phyloP scores from a whole-genome alignment of 331 rosid genomes.

The Saraca asoca region DNA sequence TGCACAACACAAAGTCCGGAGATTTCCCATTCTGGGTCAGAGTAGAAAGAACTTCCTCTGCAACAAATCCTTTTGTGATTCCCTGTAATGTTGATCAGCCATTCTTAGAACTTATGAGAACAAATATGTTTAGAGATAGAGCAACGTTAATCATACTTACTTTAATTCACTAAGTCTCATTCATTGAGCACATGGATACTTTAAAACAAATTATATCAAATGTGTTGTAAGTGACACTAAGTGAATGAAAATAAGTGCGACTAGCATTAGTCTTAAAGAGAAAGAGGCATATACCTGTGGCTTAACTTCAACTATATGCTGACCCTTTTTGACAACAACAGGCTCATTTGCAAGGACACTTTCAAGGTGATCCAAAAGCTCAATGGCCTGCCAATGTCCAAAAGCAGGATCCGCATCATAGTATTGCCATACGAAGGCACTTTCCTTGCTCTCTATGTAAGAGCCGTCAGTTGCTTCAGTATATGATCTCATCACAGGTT shows the following conservation, averaged over 20 bases:
- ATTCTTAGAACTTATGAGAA: slow-evolving; percentile 28
- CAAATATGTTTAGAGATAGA: not conserved
- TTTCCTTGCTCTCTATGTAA: slow-evolving; percentile 73
- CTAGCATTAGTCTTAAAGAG: not conserved
- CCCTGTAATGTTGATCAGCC: slow-evolving; percentile 53
- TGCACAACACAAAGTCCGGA: slow-evolving; percentile 76
- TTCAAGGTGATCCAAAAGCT: slow-evolving; percentile 70
- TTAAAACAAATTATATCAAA: too few species aligned
- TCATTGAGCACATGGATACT: too few species aligned
- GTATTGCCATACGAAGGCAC: slow-evolving; percentile 89
- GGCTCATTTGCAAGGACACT: slow-evolving; percentile 77
- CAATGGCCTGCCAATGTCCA: slow-evolving; percentile 76
- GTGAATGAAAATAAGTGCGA: too few species aligned
- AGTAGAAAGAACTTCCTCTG: slow-evolving; percentile 63
- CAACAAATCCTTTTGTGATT: slow-evolving; percentile 71
- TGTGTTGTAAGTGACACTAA: too few species aligned
- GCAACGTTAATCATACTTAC: too few species aligned
- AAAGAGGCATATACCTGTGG: slow-evolving; percentile 56
- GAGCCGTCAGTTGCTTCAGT: slow-evolving; percentile 77
- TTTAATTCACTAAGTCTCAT: too few species aligned
- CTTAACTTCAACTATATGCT: slow-evolving; percentile 76
- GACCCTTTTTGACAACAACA: slow-evolving; percentile 70
- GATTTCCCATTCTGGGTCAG: slow-evolving; percentile 48
- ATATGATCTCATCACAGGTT: slow-evolving; percentile 71
- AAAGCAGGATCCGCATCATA: slow-evolving; percentile 62